Conservation (phyloP, 108 stramenopile species). For the Mediolabrus comicus region DNA sequence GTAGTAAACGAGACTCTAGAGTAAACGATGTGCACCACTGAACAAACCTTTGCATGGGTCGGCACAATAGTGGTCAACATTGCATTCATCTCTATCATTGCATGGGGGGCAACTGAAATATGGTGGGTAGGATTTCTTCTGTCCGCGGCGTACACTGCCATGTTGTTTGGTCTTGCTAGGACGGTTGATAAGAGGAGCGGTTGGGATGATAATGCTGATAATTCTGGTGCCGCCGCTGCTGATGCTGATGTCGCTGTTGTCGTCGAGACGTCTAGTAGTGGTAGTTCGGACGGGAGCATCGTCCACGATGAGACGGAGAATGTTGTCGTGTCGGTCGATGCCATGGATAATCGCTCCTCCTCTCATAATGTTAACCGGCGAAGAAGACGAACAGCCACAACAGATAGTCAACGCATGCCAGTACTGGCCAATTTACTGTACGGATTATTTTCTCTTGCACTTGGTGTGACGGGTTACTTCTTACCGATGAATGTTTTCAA, state of each 20-base stretch:
- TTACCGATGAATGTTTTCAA: slow-evolving; percentile 14
- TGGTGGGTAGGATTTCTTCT: slow-evolving; percentile 20
- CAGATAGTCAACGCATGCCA: slow-evolving; percentile 2
- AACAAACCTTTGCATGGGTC: slow-evolving; percentile 21
- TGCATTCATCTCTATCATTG: slow-evolving; percentile 19
- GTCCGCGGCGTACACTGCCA: slow-evolving; percentile 8
- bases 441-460: slow-evolving; percentile 12
- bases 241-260: neutral
- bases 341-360: too few species aligned
- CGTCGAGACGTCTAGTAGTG: neutral
- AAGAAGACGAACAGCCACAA: neutral
- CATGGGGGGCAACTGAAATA: slow-evolving; percentile 9
- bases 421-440: slow-evolving; percentile 16
- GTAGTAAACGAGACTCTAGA: too few species aligned
- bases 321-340: neutral
- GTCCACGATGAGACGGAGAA: neutral
- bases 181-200: slow-evolving; percentile 6
- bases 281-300: neutral
- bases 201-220: slow-evolving; percentile 11
- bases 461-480: slow-evolving; percentile 19
- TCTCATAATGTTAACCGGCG: too few species aligned
- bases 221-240: neutral
- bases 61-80: slow-evolving; percentile 21
- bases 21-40: slow-evolving; percentile 25
- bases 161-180: slow-evolving; percentile 9